A percentile compares a stretch with the other conserved stretches of the same genome.
Conservation (phyloP, 345 rosid species). For the Rhizophora mangle region DNA sequence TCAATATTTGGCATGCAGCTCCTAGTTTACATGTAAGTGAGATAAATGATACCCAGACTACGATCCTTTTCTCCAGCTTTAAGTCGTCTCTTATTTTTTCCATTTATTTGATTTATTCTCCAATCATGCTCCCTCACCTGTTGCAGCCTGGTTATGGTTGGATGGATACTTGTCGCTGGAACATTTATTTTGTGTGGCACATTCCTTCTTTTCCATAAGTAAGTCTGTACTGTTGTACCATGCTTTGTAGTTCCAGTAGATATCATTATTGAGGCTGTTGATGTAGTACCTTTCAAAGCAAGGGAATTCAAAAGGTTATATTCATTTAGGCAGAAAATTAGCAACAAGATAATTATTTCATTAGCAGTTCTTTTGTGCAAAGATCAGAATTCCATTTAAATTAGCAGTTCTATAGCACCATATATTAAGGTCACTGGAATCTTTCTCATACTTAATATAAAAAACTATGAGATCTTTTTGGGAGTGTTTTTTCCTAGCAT, state of each 20-base stretch:
- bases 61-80: not conserved
- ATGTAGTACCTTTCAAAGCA: too few species aligned
- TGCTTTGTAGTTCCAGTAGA: not conserved
- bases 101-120: not conserved
- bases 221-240: slow-evolving; percentile 23
- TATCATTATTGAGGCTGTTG: not conserved
- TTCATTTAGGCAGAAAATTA: too few species aligned
- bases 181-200: slow-evolving; percentile 83
- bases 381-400: too few species aligned
- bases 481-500: too few species aligned
- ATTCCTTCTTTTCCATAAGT: slow-evolving; percentile 91
- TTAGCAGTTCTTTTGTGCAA: too few species aligned
- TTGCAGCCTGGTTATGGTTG: slow-evolving; percentile 74
- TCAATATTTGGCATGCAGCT: slow-evolving; percentile 74
- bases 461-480: too few species aligned
- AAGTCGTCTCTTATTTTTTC: not conserved
- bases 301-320: too few species aligned
- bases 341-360: too few species aligned
- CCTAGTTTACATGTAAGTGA: slow-evolving; percentile 77
- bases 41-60: not conserved
- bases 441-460: too few species aligned
- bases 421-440: too few species aligned
- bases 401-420: too few species aligned
- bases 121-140: not conserved
- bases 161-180: slow-evolving; percentile 91